Conservation (phyloP, 1,139 yeast species). For the Kodamaea anthophila region DNA sequence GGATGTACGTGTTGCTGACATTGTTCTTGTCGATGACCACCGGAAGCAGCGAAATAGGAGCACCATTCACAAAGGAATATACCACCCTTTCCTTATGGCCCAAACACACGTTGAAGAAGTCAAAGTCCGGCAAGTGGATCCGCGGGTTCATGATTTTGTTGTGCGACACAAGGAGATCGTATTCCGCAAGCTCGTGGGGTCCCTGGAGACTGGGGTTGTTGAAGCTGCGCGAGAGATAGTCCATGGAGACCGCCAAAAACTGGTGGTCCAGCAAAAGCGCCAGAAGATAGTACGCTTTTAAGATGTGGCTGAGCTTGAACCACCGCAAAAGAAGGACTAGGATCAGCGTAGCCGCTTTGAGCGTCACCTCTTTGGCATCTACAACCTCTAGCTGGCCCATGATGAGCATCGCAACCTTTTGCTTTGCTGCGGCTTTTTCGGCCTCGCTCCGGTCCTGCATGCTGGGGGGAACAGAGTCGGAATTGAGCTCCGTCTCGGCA, state of each 20-base stretch:
- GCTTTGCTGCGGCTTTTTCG: constrained; percentile 14
- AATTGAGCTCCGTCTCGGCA: constrained; percentile 36
- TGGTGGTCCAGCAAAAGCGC: constrained; percentile 72
- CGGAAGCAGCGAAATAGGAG: constrained; percentile 22
- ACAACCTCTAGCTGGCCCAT: constrained; percentile 47
- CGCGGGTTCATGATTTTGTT: constrained; percentile 43
- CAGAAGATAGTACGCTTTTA: constrained; percentile 72
- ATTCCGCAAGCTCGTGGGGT: constrained; percentile 23
- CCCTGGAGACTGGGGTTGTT: constrained; percentile 31
- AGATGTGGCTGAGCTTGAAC: constrained; percentile 72
- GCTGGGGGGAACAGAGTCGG: constrained; percentile 16
- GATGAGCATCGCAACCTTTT: constrained; percentile 22
- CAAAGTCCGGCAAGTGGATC: constrained; percentile 31
- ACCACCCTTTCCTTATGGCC: constrained; percentile 12
- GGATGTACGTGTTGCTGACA: constrained; percentile 24
- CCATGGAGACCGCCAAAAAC: constrained; percentile 34
- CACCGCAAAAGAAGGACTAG: constrained; percentile 55
- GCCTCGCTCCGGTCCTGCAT: constrained; percentile 1
- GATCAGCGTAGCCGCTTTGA: constrained; percentile 58
- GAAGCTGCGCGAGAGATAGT: constrained; percentile 35
- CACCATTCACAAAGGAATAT: constrained; percentile 27
- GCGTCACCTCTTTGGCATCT: constrained; percentile 56
- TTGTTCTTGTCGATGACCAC: constrained; percentile 22
- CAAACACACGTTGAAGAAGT: constrained; percentile 42
- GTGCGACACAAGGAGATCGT: constrained; percentile 29